Conservation (phyloP, 306 rosid genomes). For the Abrus pulchellus region DNA sequence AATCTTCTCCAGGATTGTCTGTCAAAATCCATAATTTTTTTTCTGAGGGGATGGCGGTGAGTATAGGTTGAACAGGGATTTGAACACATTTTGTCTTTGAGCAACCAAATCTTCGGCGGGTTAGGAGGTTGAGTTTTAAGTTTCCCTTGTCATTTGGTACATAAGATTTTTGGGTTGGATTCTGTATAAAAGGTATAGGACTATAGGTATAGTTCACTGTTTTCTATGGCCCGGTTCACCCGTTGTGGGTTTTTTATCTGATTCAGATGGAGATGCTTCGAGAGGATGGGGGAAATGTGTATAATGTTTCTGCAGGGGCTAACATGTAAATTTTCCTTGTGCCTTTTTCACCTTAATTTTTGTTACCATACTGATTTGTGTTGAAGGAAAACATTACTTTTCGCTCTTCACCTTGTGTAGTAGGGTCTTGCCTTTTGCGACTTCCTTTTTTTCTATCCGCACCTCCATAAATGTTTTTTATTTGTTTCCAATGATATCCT, state of each 20-base stretch:
- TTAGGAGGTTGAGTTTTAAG: slow-evolving; percentile 26
- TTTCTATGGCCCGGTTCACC: slow-evolving; percentile 30
- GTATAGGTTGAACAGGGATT: slow-evolving; percentile 34
- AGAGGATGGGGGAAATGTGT: slow-evolving; percentile 29
- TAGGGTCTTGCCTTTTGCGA: too few relatives aligned
- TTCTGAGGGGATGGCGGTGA: slow-evolving; percentile 5
- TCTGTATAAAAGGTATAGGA: slow-evolving; percentile 48
- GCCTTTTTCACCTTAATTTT: not conserved
- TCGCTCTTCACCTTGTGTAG: not conserved
- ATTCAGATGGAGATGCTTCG: slow-evolving; percentile 25
- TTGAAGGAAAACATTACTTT: slow-evolving; percentile 20
- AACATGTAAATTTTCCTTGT: slow-evolving; percentile 21
- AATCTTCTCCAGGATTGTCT: not conserved
- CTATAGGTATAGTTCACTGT: slow-evolving; percentile 36
- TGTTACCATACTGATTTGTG: slow-evolving; percentile 8
- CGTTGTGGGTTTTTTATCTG: slow-evolving; percentile 37
- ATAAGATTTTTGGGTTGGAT: slow-evolving; percentile 50
- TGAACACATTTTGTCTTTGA: slow-evolving; percentile 20
- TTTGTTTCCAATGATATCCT: too few relatives aligned
- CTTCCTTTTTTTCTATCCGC: too few relatives aligned
- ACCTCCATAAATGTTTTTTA: too few relatives aligned
- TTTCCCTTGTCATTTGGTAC: slow-evolving; percentile 41
- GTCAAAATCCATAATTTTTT: slow-evolving; percentile 35
- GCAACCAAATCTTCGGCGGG: slow-evolving; percentile 8
- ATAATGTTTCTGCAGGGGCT: slow-evolving; percentile 39